Conservation (phyloP, 2,329 filamentous ascomycete species). For the Fusarium sterilihyphosum region DNA sequence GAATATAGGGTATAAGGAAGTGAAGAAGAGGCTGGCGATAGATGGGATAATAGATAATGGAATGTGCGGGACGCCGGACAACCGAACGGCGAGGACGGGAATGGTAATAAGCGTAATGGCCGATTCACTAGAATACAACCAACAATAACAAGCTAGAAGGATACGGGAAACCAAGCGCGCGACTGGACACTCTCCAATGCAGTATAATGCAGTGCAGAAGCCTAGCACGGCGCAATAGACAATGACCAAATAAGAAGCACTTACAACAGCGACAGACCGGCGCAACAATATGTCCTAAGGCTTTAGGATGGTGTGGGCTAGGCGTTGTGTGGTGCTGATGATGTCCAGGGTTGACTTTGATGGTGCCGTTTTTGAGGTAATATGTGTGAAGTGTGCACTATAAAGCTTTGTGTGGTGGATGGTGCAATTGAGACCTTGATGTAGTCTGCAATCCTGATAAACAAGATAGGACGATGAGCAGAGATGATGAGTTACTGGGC, state of each 20-base stretch:
- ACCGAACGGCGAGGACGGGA: constrained; percentile 38
- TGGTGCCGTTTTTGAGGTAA: constrained; percentile 10
- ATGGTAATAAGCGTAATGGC: constrained; percentile 34
- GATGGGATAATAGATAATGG: constrained; percentile 32
- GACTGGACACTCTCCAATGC: constrained; percentile 14
- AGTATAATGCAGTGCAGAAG: constrained; percentile 8
- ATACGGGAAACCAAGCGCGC: constrained; percentile 19
- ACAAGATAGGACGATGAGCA: constrained; percentile 19
- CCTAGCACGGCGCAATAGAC: constrained; percentile 19
- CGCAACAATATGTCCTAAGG: constrained; percentile 1
- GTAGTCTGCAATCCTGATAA: constrained; percentile 19
- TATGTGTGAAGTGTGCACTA: neutral
- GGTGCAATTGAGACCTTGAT: constrained; percentile 29
- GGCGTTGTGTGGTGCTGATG: constrained; percentile 27
- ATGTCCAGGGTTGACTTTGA: constrained; percentile 15
- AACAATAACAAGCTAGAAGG: constrained; percentile 10
- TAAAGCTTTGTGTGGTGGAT: neutral
- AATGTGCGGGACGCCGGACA: constrained; percentile 38
- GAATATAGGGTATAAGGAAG: constrained; percentile 1
- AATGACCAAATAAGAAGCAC: constrained; percentile 24
- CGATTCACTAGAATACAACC: constrained; percentile 29
- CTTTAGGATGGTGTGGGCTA: constrained; percentile 32
- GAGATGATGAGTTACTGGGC: constrained; percentile 18
- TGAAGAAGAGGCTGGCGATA: constrained; percentile 8
- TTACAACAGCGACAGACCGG: constrained; percentile 20